Evolutionary conservation across 495 filamentous ascomycete genomes (phyloP).

Genomic region (Chaetomium tenue): DNA sequence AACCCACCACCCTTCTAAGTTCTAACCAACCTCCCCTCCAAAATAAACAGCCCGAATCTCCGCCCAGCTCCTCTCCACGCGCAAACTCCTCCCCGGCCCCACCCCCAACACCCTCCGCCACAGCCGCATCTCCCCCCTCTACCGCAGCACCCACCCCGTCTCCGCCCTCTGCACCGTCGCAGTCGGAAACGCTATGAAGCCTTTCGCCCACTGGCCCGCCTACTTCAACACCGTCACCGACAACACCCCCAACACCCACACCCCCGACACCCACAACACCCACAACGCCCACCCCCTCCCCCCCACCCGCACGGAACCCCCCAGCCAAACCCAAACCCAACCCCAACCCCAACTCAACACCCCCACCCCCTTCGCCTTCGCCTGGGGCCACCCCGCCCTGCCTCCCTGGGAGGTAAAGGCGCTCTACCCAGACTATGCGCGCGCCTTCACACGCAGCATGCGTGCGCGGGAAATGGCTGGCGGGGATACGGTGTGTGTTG

Average conservation of each 20-base stretch:
- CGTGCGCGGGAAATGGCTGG: constrained; percentile 27
- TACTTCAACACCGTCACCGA: constrained; percentile 32
- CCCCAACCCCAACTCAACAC: too few relatives aligned
- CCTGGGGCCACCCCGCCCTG: constrained; percentile 32
- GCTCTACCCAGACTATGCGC: constrained; percentile 26
- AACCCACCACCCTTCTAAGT: neutral
- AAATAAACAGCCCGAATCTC: constrained; percentile 28
- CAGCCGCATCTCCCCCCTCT: constrained; percentile 31
- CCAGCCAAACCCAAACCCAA: constrained; percentile 18
- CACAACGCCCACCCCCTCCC: too few relatives aligned
- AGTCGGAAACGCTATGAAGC: constrained; percentile 33
- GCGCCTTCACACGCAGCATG: constrained; percentile 27
- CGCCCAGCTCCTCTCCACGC: constrained; percentile 25
- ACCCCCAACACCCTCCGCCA: constrained; percentile 25
- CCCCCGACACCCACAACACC: too few relatives aligned
- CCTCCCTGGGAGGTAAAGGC: constrained; percentile 37
- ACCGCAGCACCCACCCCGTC: constrained; percentile 20
- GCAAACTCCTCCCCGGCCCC: constrained; percentile 20
- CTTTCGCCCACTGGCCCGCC: constrained; percentile 30
- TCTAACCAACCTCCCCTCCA: neutral
- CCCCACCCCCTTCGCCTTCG: constrained; percentile 33
- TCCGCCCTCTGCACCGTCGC: constrained; percentile 25
- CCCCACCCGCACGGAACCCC: constrained; percentile 29
- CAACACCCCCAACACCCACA: too few relatives aligned
- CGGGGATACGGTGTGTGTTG: constrained; percentile 22